phyloP scores from a whole-genome alignment of 768 basidiomycete species.

The Macrolepiota dolichaula region DNA sequence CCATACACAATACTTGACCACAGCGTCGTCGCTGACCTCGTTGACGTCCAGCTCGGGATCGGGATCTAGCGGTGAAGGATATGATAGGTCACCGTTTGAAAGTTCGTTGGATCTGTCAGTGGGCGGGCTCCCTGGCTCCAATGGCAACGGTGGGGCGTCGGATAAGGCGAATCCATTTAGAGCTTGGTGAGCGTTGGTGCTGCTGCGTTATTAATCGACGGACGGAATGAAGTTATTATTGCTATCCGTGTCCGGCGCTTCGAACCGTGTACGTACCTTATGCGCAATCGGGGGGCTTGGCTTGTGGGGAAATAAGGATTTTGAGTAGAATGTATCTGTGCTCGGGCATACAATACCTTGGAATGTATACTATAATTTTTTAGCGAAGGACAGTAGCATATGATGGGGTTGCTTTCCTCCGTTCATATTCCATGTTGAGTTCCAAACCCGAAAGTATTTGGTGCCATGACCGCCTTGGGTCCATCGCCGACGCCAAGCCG shows the following conservation, averaged over 20 bases:
- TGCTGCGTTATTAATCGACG: not conserved
- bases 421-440: not conserved
- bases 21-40: slow-evolving; percentile 1
- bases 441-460: not conserved
- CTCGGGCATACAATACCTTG: not conserved
- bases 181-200: slow-evolving; percentile 31
- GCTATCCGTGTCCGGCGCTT: not conserved
- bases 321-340: not conserved
- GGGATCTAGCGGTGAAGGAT: slow-evolving; percentile 19
- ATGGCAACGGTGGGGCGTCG: not conserved
- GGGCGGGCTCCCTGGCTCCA: not conserved
- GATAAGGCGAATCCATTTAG: slow-evolving; percentile 50
- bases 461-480: not conserved
- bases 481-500: not conserved
- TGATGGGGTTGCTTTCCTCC: not conserved
- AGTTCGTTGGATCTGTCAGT: slow-evolving; percentile 47
- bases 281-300: not conserved
- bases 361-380: not conserved
- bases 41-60: slow-evolving; percentile 14
- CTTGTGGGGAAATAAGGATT: not conserved
- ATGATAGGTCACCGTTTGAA: slow-evolving; percentile 63
- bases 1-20: not conserved
- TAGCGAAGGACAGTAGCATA: not conserved
- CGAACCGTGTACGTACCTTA: not conserved
- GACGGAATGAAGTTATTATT: not conserved